These are phyloP conservation scores for Diaporthe nobilis DNA, from an alignment of 2,329 filamentous ascomycete genomes.

Conservation along the genomic window DNA sequence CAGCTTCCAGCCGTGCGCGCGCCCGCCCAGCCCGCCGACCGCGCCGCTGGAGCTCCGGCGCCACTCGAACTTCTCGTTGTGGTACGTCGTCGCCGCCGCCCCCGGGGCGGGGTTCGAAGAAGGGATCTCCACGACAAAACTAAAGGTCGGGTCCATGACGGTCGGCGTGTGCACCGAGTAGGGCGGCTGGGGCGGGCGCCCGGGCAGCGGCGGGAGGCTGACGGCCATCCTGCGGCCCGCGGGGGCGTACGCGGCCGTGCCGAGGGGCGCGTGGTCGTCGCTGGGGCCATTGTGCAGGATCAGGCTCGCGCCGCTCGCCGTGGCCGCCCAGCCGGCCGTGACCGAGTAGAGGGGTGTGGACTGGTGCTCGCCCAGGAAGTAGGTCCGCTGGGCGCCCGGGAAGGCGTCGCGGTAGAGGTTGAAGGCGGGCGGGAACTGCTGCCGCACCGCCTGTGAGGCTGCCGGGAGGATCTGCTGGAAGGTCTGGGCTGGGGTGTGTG, in stretches of 20 bases:
- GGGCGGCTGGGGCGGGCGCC: conserved; percentile 39
- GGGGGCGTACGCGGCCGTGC: conserved; percentile 45
- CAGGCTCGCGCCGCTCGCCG: conserved; percentile 48
- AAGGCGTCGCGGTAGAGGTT: conserved; percentile 49
- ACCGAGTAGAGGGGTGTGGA: conserved; percentile 52
- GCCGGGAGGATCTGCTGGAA: conserved; percentile 36
- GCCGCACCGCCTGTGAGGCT: conserved; percentile 33
- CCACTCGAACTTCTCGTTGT: conserved; percentile 59
- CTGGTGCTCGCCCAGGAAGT: conserved; percentile 51
- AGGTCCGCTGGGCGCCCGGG: conserved; percentile 39
- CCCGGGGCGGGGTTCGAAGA: background rate
- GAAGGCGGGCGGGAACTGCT: conserved; percentile 52
- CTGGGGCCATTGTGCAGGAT: conserved; percentile 53
- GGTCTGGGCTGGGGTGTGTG: conserved; percentile 33
- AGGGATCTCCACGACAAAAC: conserved; percentile 53
- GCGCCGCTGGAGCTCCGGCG: conserved; percentile 54
- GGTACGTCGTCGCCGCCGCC: conserved; percentile 34
- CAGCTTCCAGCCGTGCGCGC: conserved; percentile 58
- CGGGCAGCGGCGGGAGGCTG: conserved; percentile 49
- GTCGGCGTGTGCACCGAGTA: conserved; percentile 38
- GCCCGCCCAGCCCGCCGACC: conserved; percentile 51
- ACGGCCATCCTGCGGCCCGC: conserved; percentile 45
- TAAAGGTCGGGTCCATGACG: conserved; percentile 6
- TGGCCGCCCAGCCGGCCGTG: conserved; percentile 45
- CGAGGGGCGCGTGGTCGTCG: conserved; percentile 49